Evolutionary conservation across 805 yeast species (phyloP).

Genomic region (Blastobotrys americana): DNA sequence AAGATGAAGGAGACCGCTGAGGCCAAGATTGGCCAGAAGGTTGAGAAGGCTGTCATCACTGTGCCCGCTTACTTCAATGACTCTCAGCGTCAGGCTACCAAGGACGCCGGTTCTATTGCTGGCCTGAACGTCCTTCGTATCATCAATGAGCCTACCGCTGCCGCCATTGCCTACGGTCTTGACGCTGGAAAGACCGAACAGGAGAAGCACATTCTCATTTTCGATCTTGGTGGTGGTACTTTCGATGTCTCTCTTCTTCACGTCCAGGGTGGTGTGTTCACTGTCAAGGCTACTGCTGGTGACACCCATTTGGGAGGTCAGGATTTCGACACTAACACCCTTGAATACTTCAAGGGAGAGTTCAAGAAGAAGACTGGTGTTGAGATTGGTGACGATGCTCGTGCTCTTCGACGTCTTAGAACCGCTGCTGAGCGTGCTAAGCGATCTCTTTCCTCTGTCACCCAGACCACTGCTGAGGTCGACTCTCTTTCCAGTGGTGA

Average conservation of each 20-base stretch:
- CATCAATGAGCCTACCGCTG: constrained; percentile 91
- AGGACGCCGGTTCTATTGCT: constrained; percentile 83
- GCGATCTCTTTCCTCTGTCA: constrained; percentile 94
- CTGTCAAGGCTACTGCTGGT: constrained; percentile 97
- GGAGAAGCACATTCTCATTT: constrained; percentile 83
- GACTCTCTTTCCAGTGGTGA: constrained; percentile 94
- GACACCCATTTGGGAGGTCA: constrained; percentile 99
- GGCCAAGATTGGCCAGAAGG: constrained; percentile 71
- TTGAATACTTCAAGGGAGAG: constrained; percentile 86
- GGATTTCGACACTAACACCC: constrained; percentile 95
- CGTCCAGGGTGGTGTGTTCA: constrained; percentile 94
- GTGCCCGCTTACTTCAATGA: constrained; percentile 87
- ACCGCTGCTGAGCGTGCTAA: constrained; percentile 99
- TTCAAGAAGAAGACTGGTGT: constrained; percentile 92
- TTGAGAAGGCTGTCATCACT: constrained; percentile 77
- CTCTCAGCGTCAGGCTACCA: constrained; percentile 85
- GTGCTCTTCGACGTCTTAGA: constrained; percentile 97
- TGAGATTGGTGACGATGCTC: constrained; percentile 83
- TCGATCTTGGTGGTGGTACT: constrained; percentile 98
- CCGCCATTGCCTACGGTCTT: constrained; percentile 94
- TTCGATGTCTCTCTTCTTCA: constrained; percentile 90
- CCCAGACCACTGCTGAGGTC: constrained; percentile 93
- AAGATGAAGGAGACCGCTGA: constrained; percentile 87
- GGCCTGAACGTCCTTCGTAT: constrained; percentile 79
- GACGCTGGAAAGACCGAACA: constrained; percentile 79